These are phyloP conservation scores for Jamesozyma piceae DNA, from an alignment of 805 yeast genomes.

Conservation along the genomic window DNA sequence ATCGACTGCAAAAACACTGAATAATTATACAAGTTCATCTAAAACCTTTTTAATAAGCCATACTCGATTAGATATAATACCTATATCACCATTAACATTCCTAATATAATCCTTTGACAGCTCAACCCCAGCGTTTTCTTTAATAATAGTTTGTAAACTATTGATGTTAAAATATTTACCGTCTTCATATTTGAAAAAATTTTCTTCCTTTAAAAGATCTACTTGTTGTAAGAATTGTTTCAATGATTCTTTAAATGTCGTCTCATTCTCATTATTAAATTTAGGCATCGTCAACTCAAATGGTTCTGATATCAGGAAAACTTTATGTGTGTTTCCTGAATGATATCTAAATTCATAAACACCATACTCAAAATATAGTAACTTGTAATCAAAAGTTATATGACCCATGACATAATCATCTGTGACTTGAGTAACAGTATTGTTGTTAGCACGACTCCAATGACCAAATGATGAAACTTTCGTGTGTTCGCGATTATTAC, in stretches of 20 bases:
- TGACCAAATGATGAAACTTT: slow-evolving; percentile 54
- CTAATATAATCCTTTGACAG: slow-evolving; percentile 28
- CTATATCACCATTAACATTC: slow-evolving; percentile 25
- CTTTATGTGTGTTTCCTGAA: slow-evolving; percentile 56
- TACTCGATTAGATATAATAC: slow-evolving; percentile 20
- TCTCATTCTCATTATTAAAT: slow-evolving; percentile 16
- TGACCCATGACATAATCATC: slow-evolving; percentile 34
- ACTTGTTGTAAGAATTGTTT: slow-evolving; percentile 14
- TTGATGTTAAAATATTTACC: slow-evolving; percentile 19
- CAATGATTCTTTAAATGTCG: slow-evolving; percentile 16
- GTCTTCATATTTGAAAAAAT: slow-evolving; percentile 11
- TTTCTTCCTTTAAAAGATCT: slow-evolving; percentile 20
- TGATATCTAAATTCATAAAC: slow-evolving; percentile 69
- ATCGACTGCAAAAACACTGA: too few relatives aligned
- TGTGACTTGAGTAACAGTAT: slow-evolving; percentile 5
- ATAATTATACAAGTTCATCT: slow-evolving; percentile 9
- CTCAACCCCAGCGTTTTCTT: slow-evolving; percentile 30
- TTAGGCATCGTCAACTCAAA: slow-evolving; percentile 46
- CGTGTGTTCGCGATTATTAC: slow-evolving; percentile 46
- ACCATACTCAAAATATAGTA: slow-evolving; percentile 58
- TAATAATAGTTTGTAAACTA: slow-evolving; percentile 25
- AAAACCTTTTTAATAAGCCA: slow-evolving; percentile 24
- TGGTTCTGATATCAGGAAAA: slow-evolving; percentile 54
- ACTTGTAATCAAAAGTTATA: slow-evolving; percentile 39
- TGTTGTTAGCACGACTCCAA: slow-evolving; percentile 44